Conservation (phyloP, 768 basidiomycete genomes). For the Gautieria morchelliformis region DNA sequence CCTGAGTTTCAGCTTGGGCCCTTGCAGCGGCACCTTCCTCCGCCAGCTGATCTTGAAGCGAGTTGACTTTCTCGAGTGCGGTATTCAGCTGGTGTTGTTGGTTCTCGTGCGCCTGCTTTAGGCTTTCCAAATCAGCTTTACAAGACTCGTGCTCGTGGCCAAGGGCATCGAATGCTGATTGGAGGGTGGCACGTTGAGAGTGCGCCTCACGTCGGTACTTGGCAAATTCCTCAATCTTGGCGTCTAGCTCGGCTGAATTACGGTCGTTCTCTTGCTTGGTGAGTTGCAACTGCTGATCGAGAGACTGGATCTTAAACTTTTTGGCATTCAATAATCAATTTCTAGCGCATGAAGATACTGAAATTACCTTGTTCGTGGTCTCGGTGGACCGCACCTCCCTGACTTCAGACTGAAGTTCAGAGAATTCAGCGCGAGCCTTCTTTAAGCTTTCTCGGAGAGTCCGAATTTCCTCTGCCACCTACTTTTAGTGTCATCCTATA, state of each 20-base stretch:
- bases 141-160: conserved; percentile 57
- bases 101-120: conserved; percentile 61
- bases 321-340: conserved; percentile 6
- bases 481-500: conserved; percentile 7
- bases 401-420: conserved; percentile 53
- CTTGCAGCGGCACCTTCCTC: conserved; percentile 80
- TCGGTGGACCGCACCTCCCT: conserved; percentile 68
- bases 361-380: conserved; percentile 56
- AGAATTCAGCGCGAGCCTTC: conserved; percentile 66
- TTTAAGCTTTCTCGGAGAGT: conserved; percentile 59
- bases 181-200: conserved; percentile 64
- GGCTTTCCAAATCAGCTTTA: conserved; percentile 58
- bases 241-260: conserved; percentile 51
- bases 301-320: conserved; percentile 80
- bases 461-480: conserved; percentile 56
- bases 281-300: conserved; percentile 72
- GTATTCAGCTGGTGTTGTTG: conserved; percentile 73
- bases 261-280: conserved; percentile 71
- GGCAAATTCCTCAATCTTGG: conserved; percentile 74
- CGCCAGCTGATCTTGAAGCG: conserved; percentile 67
- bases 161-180: conserved; percentile 66
- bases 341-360: background rate
- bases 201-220: conserved; percentile 77
- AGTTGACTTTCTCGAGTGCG: conserved; percentile 64
- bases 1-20: conserved; percentile 63